phyloP scores from a whole-genome alignment of 345 rosid species.

The Dipteronia sinensis region DNA sequence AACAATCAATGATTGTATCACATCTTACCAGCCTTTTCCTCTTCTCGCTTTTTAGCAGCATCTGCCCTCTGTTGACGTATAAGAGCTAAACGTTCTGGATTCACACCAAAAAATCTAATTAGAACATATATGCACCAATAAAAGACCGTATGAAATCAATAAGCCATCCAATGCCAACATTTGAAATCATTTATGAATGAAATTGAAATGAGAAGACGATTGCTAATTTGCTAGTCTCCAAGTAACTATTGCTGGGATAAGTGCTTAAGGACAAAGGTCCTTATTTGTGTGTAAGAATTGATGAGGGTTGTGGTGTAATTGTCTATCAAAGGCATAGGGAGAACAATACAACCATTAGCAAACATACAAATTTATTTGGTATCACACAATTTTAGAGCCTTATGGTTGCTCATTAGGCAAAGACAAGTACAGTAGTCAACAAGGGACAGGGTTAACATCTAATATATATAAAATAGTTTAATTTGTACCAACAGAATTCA shows the following conservation, averaged over 20 bases:
- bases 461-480: background rate
- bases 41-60: constrained; percentile 72
- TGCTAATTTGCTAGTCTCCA: background rate
- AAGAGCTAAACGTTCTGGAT: constrained; percentile 59
- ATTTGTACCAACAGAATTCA: background rate
- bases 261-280: background rate
- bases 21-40: constrained; percentile 64
- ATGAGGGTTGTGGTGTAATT: background rate
- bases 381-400: background rate
- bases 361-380: background rate
- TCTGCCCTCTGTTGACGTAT: constrained; percentile 72
- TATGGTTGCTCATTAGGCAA: background rate
- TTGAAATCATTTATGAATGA: background rate
- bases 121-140: background rate
- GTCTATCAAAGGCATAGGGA: background rate
- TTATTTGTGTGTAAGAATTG: background rate
- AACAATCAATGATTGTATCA: background rate
- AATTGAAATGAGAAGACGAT: background rate
- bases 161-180: background rate
- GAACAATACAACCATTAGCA: background rate
- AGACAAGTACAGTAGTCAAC: background rate
- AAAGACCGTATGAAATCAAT: background rate
- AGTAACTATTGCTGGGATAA: background rate
- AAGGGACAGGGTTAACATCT: too few species aligned
- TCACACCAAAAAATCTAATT: background rate